Base-by-base conservation (phyloP, 345 rosid genomes). In the Eutrema yunnanense region DNA sequence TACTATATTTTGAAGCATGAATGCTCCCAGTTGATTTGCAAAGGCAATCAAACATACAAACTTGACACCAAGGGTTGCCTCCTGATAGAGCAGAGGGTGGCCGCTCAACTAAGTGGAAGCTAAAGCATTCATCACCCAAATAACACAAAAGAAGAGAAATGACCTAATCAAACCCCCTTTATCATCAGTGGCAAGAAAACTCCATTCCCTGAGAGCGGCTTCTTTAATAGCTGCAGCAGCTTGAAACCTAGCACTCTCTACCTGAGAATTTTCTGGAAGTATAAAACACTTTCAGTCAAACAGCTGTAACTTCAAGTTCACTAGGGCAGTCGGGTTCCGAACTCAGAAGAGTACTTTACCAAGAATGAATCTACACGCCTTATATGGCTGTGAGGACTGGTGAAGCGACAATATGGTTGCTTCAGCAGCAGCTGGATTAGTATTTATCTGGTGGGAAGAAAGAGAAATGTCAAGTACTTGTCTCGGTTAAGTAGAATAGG, bases 171-270 rank as follows among this genome's bases (percentile, higher is more conserved):
- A 85, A 77, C 84, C 84, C 78, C 81, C 88, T 78, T 83, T 87
- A 65, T 90, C 96, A 67, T 90, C 92, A 62, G 66, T 62, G 14
- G 92, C 53, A 46, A 95, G 96, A 71, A 85, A 85, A 77, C 87
- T 66, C 99, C 99, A 95, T 79, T 95, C 99, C 84, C 98, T 86
- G 48, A 92, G 83, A 54, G 99, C 97, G 57, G 99, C 96, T 82
- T 92, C 96, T 34, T 88, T 93, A 73, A 95, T 86, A 62, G 96
- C 97, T 44, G 92, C 93, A 74, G 94, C 97, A 36, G 98, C 98
- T 83, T 95, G 96, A 82, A 95, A 92, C 79, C 96, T 90, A 53
- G 99, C 99, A 77, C 76, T 84, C 73, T 97, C 86, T 57, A 95
- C 84, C 84, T 88, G 96, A 77, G 99, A 92, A 78, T 95, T 90